Base-by-base conservation (phyloP, 306 rosid species). In the Prunus fruticosa region DNA sequence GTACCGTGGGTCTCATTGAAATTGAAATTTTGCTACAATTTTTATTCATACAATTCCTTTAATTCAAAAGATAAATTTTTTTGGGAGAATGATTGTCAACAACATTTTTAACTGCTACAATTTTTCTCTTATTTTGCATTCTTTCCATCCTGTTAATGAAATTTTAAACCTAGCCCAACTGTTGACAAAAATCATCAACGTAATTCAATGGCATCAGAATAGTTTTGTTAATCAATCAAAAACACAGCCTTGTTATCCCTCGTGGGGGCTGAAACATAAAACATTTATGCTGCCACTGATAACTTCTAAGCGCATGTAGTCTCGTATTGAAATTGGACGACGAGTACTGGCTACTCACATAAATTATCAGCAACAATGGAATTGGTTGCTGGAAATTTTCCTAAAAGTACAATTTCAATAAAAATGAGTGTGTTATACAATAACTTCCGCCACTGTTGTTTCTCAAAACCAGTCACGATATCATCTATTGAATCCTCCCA, bases 401-500 rank as follows among this genome's bases (percentile, higher is more conserved):
- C 14, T 50, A 14, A 19, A 60, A 38, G 34, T 25, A 69, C 52
- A 65, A n/a, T 25, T 84, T 88, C 69, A 95, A 88, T 89, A 95
- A 84, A 84, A 87, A 92, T 75, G 98, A 95, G 82, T n/a, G 90
- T 62, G 73, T 87, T 90, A 70, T 89, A 95, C 81, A 89, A 34
- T 74, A 95, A 79, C 82, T 92, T 95, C 68, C 97, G 87, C 69
- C 97, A 82, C 45, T 89, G 87, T 69, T 85, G 90, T 62, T 91
- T 89, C 90, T 95, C 98, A 72, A 95, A 95, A 74, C 76, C 81
- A 51, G 79, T 28, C 67, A 92, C 51, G 27, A 95, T 78, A 64
- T 87, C 93, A 69, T 95, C 99, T 46, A 95, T 87, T 8, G 96
- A 84, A 67, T 92, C 99, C 88, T 95, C 98, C 99, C 99, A 92